phyloP scores from a whole-genome alignment of 192 early-diverging fungal species.

The Coemansia sp. region DNA sequence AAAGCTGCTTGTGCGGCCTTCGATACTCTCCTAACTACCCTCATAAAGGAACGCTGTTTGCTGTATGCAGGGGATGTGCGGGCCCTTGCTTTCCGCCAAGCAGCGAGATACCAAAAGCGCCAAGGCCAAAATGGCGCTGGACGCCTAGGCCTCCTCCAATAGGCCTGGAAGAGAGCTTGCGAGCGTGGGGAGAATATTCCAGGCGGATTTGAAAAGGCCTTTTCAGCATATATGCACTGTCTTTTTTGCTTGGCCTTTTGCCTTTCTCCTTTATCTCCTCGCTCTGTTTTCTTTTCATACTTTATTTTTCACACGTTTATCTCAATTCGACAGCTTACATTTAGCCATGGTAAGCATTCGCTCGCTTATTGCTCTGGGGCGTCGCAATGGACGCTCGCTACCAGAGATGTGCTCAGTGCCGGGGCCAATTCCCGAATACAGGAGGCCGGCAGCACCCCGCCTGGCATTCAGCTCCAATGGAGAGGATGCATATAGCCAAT shows the following conservation, averaged over 20 bases:
- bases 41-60: neutral
- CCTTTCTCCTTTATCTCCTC: constrained; percentile 4
- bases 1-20: neutral
- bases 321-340: constrained; percentile 6
- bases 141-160: neutral
- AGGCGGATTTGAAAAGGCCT: no score
- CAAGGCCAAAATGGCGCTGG: neutral
- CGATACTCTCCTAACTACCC: neutral
- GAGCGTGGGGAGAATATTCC: no score
- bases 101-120: neutral
- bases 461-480: neutral
- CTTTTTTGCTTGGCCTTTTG: neutral
- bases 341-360: constrained; percentile 24
- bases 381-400: neutral
- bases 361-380: neutral
- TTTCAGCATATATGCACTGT: neutral
- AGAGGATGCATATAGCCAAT: neutral
- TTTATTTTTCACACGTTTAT: constrained; percentile 7
- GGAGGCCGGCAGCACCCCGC: neutral
- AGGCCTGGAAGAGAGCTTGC: neutral
- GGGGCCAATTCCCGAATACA: neutral
- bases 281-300: neutral
- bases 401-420: neutral
- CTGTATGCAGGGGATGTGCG: neutral
- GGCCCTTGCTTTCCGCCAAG: neutral